phyloP scores from a whole-genome alignment of 768 basidiomycete genomes.

The Suillus paluster region DNA sequence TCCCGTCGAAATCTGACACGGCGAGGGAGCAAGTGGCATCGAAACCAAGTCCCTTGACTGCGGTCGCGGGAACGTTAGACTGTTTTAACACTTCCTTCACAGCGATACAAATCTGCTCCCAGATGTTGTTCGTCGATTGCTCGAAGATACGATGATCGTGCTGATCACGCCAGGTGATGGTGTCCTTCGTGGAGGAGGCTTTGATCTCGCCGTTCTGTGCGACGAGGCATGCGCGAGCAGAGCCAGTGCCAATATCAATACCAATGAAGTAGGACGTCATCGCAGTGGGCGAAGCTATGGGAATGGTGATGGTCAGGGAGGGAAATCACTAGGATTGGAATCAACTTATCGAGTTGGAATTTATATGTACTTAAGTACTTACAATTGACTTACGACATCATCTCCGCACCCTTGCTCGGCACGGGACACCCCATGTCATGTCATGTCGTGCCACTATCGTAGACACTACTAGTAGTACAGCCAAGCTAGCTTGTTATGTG shows the following conservation, averaged over 20 bases:
- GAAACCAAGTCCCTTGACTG: slow-evolving; percentile 88
- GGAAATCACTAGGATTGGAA: slow-evolving; percentile 5
- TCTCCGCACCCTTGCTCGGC: too few relatives aligned
- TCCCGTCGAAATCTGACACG: slow-evolving; percentile 74
- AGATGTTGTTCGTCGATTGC: slow-evolving; percentile 91
- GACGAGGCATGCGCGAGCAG: slow-evolving; percentile 85
- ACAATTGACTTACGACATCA: too few relatives aligned
- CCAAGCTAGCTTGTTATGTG: neutral
- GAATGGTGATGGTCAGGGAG: slow-evolving; percentile 6
- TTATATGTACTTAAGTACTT: neutral
- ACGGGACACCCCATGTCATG: too few relatives aligned
- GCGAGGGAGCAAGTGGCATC: slow-evolving; percentile 98
- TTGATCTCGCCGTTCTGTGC: slow-evolving; percentile 67
- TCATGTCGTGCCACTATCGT: too few relatives aligned
- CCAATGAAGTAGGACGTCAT: slow-evolving; percentile 67
- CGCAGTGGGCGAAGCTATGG: slow-evolving; percentile 6
- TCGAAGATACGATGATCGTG: slow-evolving; percentile 93
- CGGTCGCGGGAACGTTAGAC: slow-evolving; percentile 55
- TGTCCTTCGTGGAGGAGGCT: slow-evolving; percentile 81
- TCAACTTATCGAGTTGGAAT: slow-evolving; percentile 5
- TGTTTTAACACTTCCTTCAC: slow-evolving; percentile 65
- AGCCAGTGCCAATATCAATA: slow-evolving; percentile 91
- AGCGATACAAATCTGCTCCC: slow-evolving; percentile 67
- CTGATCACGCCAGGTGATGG: slow-evolving; percentile 84
- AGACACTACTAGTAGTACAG: too few relatives aligned